Evolutionary conservation across 2,329 filamentous ascomycete species (phyloP).

Genomic region (Sclerotinia minor): DNA sequence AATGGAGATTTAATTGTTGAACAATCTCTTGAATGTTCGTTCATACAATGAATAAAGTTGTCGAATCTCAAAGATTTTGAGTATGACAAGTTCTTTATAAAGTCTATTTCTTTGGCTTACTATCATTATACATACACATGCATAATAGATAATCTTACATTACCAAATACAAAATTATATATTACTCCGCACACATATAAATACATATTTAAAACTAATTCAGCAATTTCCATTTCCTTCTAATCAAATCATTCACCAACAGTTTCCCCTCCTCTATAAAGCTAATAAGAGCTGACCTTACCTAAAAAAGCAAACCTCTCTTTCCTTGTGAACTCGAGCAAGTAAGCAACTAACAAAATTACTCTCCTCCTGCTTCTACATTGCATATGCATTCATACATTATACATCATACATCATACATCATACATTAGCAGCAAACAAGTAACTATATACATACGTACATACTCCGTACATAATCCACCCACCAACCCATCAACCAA

Average conservation of each 20-base stretch:
- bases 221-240: no score
- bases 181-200: no score
- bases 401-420: conserved; percentile 7
- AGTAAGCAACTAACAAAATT: neutral
- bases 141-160: neutral
- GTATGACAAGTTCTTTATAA: neutral
- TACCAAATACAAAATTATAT: neutral
- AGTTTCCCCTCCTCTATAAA: neutral
- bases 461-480: neutral
- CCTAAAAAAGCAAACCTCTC: no score
- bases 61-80: neutral
- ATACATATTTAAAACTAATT: neutral
- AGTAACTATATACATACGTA: neutral
- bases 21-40: neutral
- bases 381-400: conserved; percentile 20
- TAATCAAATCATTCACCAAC: neutral
- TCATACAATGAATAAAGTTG: neutral
- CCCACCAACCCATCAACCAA: neutral
- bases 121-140: neutral
- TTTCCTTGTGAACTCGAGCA: neutral
- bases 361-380: neutral
- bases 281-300: no score
- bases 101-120: neutral
- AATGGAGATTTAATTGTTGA: neutral
- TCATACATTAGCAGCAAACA: conserved; percentile 9